phyloP scores from a whole-genome alignment of 2,329 filamentous ascomycete genomes.

The Podosphaera xanthii region DNA sequence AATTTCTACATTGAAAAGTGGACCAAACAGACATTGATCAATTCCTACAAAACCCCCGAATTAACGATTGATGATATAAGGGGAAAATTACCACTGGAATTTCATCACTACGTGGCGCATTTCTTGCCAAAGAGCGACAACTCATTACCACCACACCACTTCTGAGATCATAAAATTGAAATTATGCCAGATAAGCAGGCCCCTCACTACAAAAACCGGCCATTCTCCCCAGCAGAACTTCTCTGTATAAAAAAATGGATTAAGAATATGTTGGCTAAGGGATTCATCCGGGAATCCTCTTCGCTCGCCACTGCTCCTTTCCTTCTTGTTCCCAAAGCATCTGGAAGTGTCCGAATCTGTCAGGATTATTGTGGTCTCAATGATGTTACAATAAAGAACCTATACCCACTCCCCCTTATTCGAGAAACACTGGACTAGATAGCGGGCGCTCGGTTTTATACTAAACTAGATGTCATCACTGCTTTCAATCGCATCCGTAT shows the following conservation, averaged over 20 bases:
- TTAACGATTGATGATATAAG: neutral
- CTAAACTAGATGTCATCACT: neutral
- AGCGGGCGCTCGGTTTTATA: neutral
- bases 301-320: neutral
- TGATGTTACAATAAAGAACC: neutral
- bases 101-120: neutral
- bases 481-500: too few relatives aligned
- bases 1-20: neutral
- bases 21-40: neutral
- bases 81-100: neutral
- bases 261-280: too few relatives aligned
- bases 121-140: neutral
- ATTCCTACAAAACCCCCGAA: neutral
- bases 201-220: too few relatives aligned
- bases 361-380: neutral
- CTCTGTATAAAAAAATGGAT: too few relatives aligned
- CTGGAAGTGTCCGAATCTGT: slow-evolving; percentile 1
- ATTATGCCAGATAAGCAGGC: too few relatives aligned
- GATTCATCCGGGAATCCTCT: too few relatives aligned
- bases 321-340: neutral
- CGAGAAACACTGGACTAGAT: neutral
- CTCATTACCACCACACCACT: neutral
- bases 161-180: neutral
- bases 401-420: slow-evolving; percentile 1
- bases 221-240: too few relatives aligned